phyloP scores from a whole-genome alignment of 345 rosid genomes.

The Mangifera indica region DNA sequence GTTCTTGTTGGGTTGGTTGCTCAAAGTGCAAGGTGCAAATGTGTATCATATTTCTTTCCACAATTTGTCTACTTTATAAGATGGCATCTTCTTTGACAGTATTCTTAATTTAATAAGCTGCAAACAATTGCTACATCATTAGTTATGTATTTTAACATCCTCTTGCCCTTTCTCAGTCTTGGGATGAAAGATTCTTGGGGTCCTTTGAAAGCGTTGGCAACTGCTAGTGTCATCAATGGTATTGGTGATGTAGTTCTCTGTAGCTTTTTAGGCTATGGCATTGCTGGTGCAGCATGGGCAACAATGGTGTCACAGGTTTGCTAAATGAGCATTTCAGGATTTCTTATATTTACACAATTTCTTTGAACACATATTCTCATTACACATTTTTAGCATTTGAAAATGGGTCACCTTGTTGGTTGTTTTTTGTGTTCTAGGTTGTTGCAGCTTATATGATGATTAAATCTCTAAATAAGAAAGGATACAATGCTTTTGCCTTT shows the following conservation, averaged over 20 bases:
- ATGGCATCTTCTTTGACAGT: not conserved
- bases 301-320: conserved; percentile 83
- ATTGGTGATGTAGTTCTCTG: conserved; percentile 78
- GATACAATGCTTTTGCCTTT: conserved; percentile 64
- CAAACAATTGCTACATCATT: conserved; percentile 6
- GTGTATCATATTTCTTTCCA: not conserved
- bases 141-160: not conserved
- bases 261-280: conserved; percentile 73
- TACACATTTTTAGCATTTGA: not conserved
- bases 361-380: not conserved
- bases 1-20: conserved; percentile 91
- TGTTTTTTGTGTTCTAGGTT: conserved; percentile 40
- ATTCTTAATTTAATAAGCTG: not conserved
- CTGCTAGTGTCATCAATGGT: conserved; percentile 71
- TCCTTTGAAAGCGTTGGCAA: conserved; percentile 88
- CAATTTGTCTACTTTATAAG: not conserved
- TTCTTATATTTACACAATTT: not conserved
- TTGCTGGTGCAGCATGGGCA: conserved; percentile 96
- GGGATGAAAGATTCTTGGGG: conserved; percentile 98
- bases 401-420: not conserved
- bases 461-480: conserved; percentile 67
- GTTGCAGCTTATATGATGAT: conserved; percentile 93
- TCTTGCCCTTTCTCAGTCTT: conserved; percentile 50
- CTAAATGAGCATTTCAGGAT: conserved; percentile 1
- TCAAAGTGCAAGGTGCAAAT: conserved; percentile 87